Percentiles rank a stretch among this genome's conserved stretches.
Conservation (phyloP, 176 grass and related monocot genomes). For the Urochloa ruziziensis region DNA sequence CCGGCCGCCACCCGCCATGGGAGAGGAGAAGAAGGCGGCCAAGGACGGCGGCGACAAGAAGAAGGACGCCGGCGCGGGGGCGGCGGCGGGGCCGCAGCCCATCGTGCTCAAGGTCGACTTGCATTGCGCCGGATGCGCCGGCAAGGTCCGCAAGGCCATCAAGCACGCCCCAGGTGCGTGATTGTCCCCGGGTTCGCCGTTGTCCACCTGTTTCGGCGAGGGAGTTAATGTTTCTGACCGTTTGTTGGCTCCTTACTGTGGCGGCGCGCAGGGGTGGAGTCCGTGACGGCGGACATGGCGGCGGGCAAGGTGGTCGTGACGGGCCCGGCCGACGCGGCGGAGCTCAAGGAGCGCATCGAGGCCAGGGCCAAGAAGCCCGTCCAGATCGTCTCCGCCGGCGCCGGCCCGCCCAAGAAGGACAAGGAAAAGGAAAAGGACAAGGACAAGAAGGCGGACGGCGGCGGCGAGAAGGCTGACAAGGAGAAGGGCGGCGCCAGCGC, state of each 20-base stretch:
- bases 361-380: conserved; percentile 53
- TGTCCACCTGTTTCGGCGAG: background rate
- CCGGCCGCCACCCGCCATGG: conserved; percentile 6
- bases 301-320: conserved; percentile 52
- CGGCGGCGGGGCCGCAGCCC: background rate
- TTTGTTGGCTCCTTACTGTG: background rate
- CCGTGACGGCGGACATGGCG: conserved; percentile 39
- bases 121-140: conserved; percentile 80
- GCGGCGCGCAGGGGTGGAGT: conserved; percentile 43
- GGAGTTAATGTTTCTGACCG: background rate
- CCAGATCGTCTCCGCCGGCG: conserved; percentile 63
- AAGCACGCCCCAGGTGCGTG: conserved; percentile 44
- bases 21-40: conserved; percentile 29
- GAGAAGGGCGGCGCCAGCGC: conserved; percentile 11
- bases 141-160: conserved; percentile 60
- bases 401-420: conserved; percentile 42
- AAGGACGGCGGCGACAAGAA: conserved; percentile 30
- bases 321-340: conserved; percentile 52
- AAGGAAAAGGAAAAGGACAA: conserved; percentile 20
- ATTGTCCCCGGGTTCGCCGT: background rate
- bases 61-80: background rate
- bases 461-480: conserved; percentile 26
- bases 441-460: conserved; percentile 10
- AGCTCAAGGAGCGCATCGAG: conserved; percentile 68
- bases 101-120: conserved; percentile 69